Evolutionary conservation across 2,329 filamentous ascomycete genomes (phyloP).

Genomic region (Thelonectria olida): DNA sequence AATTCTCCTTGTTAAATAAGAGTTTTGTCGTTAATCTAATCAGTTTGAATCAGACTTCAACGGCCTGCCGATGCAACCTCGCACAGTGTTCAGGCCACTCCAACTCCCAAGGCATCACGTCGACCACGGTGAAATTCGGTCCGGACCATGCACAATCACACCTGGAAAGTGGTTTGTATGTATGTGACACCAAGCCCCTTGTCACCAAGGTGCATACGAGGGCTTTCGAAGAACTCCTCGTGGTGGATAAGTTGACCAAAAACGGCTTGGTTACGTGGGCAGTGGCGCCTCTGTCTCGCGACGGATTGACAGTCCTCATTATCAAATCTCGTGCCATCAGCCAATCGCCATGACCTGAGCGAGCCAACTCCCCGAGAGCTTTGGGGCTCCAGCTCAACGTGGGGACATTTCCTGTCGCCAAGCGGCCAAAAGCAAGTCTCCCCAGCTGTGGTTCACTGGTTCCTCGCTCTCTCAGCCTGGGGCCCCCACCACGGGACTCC

Average conservation of each 20-base stretch:
- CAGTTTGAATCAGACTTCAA: background rate
- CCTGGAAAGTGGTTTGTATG: constrained; percentile 3
- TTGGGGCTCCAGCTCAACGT: constrained; percentile 27
- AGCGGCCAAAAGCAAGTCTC: constrained; percentile 32
- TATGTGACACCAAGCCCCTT: constrained; percentile 17
- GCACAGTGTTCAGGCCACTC: constrained; percentile 13
- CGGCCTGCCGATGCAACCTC: constrained; percentile 7
- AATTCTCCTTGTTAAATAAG: background rate
- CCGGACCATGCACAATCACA: background rate
- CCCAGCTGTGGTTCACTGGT: constrained; percentile 22
- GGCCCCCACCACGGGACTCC: constrained; percentile 1
- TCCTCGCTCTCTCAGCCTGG: constrained; percentile 25
- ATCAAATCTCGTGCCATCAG: constrained; percentile 25
- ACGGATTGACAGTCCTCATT: constrained; percentile 24
- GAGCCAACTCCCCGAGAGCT: constrained; percentile 37
- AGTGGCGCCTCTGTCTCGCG: constrained; percentile 7
- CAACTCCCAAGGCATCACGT: background rate
- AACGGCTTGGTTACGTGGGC: constrained; percentile 11
- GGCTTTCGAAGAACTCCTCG: constrained; percentile 11
- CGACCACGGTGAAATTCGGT: background rate
- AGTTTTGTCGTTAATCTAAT: background rate
- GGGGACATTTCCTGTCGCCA: constrained; percentile 11
- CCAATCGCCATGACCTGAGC: constrained; percentile 21
- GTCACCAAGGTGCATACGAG: constrained; percentile 7
- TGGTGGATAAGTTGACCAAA: constrained; percentile 14